Percentiles rank a stretch among this genome's conserved stretches.
These are phyloP conservation scores for Harringtonia aguacate DNA, from an alignment of 2,329 filamentous ascomycete genomes.

Conservation along the genomic window DNA sequence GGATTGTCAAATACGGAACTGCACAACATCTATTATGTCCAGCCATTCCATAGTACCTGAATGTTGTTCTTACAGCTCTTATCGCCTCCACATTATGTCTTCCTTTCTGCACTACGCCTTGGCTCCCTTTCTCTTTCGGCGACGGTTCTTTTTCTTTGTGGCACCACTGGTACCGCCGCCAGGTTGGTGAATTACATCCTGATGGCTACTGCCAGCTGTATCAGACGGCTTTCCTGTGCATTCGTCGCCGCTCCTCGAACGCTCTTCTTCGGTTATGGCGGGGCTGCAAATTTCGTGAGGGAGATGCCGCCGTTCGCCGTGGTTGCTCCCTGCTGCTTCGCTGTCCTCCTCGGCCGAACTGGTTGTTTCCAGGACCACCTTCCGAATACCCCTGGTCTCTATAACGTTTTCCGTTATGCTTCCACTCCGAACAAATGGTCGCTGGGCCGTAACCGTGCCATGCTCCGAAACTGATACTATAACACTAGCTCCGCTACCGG, in stretches of 20 bases:
- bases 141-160: constrained; percentile 24
- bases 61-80: constrained; percentile 44
- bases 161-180: constrained; percentile 8
- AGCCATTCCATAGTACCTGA: too few species aligned
- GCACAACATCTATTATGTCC: not conserved
- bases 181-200: constrained; percentile 4
- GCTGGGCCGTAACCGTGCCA: constrained; percentile 10
- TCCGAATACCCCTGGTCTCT: constrained; percentile 62
- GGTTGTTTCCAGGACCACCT: constrained; percentile 51
- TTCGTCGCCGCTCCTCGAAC: constrained; percentile 17
- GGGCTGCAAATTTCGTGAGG: constrained; percentile 5
- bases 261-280: constrained; percentile 5
- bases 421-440: constrained; percentile 51
- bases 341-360: constrained; percentile 26
- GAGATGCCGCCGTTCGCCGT: not conserved
- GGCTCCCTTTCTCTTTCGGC: constrained; percentile 26
- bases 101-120: constrained; percentile 7
- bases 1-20: too few species aligned
- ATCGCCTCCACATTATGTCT: constrained; percentile 46
- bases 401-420: constrained; percentile 73
- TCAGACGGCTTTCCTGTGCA: constrained; percentile 10
- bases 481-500: constrained; percentile 5
- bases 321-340: constrained; percentile 7
- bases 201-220: not conserved
- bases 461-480: constrained; percentile 6